Base-by-base conservation (phyloP, 257 asterid genomes). In the Parsonsia alboflavescens region DNA sequence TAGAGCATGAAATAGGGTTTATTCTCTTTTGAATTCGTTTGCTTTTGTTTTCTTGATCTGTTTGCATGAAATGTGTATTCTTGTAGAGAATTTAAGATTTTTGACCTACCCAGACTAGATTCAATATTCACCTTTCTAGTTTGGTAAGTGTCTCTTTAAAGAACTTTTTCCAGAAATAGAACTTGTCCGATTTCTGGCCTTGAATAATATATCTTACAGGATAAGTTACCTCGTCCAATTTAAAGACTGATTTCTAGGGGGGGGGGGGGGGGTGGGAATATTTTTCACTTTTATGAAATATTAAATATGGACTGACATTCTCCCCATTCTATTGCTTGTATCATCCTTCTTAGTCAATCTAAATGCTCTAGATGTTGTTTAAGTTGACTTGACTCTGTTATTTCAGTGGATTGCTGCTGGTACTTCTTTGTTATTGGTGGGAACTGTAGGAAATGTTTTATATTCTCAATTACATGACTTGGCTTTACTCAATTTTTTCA, bases 401-500 rank as follows among this genome's bases (percentile, higher is more conserved):
- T 15, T 63, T 6, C 68, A 30, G 10, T 63, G 68, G 11, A 17
- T 30, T 64, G 46, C 48, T 36, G 48, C 49, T 36, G 7, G 1
- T 48, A 42, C 3, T 52, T 24, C 16, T 73, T 62, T 74, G 39
- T 28, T 41, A 12, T 54, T 74, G 56, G 53, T 33, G 44, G 24
- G 4, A 75, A 16, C 45, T 67, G 45, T 28, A 54, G 58, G 33
- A 24, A 28, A 22, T 41, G 33, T 50, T 5, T 7, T 48, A 7
- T 49, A 19, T 17, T 72, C 22, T 19, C 24, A 44, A 50, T 72
- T 58, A 28, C 7, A 16, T 72, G 58, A 72, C 68, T 79, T 70
- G 45, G 46, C 73, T 24, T 76, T 19, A 22, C 17, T 80, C 70
- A 33, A 68, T 70, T 74, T 68, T 83, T 80, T 71, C 93, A 95